phyloP scores from a whole-genome alignment of 1,284 basidiomycete species.

The Boletus sp. region DNA sequence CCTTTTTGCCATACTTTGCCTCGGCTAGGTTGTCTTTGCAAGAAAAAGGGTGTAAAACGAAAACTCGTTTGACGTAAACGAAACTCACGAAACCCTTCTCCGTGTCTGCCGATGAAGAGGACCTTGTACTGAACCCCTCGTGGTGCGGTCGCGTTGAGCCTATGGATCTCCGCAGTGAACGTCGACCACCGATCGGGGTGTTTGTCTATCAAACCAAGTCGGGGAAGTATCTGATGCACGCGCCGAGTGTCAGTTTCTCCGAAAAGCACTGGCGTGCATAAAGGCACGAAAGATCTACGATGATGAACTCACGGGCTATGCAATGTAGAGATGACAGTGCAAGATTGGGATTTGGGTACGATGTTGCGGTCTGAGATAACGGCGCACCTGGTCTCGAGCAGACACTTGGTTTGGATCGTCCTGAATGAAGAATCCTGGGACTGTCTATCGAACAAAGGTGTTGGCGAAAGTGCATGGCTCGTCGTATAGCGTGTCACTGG shows the following conservation, averaged over 20 bases:
- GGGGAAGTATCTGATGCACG: conserved; percentile 1
- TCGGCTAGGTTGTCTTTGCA: conserved; percentile 15
- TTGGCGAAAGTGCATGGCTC: too few species aligned
- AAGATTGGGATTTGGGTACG: not conserved
- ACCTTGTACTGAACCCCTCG: conserved; percentile 56
- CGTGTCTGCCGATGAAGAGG: conserved; percentile 48
- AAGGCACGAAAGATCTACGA: not conserved
- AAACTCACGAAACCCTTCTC: conserved; percentile 15
- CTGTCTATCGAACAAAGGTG: too few species aligned
- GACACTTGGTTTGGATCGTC: not conserved
- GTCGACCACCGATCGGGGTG: conserved; percentile 5
- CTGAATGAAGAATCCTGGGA: conserved; percentile 8
- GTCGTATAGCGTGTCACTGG: too few species aligned
- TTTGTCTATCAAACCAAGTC: conserved; percentile 7
- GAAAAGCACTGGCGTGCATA: too few species aligned
- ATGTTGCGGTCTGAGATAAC: not conserved
- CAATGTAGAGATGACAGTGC: not conserved
- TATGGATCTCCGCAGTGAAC: not conserved
- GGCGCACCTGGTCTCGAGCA: not conserved
- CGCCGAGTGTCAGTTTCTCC: not conserved
- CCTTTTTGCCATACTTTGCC: conserved; percentile 10
- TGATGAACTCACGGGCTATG: not conserved
- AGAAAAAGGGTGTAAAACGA: not conserved
- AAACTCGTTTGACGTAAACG: not conserved
- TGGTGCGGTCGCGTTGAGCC: conserved; percentile 49